Evolutionary conservation across 495 filamentous ascomycete genomes (phyloP), one percentile per base, ranked within the genome.

Genomic region (Cladorrhinum samala): DNA sequence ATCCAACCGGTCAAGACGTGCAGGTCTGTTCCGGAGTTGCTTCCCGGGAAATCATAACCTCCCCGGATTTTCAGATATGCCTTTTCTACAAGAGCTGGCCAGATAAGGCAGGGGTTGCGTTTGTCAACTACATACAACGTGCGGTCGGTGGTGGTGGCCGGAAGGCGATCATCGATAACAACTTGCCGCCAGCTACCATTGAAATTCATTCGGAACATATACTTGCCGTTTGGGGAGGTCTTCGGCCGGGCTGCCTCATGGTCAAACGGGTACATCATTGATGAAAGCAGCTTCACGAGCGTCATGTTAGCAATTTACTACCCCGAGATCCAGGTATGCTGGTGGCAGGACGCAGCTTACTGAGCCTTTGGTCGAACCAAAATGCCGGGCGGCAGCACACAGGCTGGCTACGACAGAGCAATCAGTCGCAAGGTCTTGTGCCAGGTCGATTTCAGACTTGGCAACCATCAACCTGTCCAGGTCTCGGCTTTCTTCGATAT

Each of bases 21-120:
- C 2, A 99, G 70, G 65, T 99, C 93, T 5, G 91, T 96, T 2
- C 88, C 91, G 2, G 91, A 96, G 64, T 99, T 96, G 60, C 92
- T 96, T n/a, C 93, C 93, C 2, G 93, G 93, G 58, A 99, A 97
- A 57, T 97, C 89, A 67, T 99, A 99, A 27, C 93, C 94, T 27
- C 94, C 94, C 18, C 90, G 81, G 7, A 97, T 79, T 71, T 97
- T 99, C n/a, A 99, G 72, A 56, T 97, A 99, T 2, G 93, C 93
- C 63, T 99, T 99, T 68, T 99, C 93, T 30, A 96, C 72, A 23
- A 99, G 72, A 20, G 93, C 91, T n/a, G 92, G 93, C 88, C 89
- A 96, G 18, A 96, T 64, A 36, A 91, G 75, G 16, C 65, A 68
- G 9, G 86, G 83, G 55, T 95, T 86, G 24, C 85, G 85, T 19